phyloP scores from a whole-genome alignment of 208 protist species.

The Trypanosoma cruzi region DNA sequence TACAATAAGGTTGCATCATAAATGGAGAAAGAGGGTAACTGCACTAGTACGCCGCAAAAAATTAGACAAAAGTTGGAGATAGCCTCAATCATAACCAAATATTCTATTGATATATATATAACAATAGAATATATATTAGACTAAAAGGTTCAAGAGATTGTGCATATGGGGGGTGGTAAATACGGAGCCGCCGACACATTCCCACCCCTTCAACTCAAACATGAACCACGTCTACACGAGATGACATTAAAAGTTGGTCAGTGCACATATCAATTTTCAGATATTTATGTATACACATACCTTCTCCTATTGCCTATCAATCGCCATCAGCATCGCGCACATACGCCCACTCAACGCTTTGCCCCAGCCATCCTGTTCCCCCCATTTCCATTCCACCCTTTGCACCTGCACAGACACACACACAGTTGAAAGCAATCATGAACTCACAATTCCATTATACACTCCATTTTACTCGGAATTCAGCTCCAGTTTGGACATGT shows the following conservation, averaged over 20 bases:
- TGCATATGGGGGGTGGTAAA: background rate
- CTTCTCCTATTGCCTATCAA: background rate
- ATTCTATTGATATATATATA: no score
- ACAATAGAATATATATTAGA: no score
- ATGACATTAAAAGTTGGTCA: background rate
- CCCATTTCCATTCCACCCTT: no score
- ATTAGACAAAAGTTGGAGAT: no score
- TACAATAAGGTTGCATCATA: no score
- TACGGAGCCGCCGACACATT: background rate
- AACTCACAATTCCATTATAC: background rate
- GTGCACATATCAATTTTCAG: background rate
- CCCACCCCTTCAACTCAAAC: background rate
- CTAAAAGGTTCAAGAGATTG: background rate
- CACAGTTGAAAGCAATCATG: no score
- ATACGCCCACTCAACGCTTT: no score
- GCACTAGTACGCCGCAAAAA: no score
- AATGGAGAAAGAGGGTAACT: no score
- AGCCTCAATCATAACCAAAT: no score
- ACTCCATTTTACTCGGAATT: background rate
- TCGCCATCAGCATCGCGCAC: background rate
- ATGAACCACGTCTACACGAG: background rate
- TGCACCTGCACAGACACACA: background rate
- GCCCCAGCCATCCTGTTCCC: background rate
- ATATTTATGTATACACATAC: background rate
- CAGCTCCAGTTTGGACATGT: conserved; percentile 35